Base-by-base conservation (phyloP, 176 grass and related monocot species). In the Oryza australiensis region DNA sequence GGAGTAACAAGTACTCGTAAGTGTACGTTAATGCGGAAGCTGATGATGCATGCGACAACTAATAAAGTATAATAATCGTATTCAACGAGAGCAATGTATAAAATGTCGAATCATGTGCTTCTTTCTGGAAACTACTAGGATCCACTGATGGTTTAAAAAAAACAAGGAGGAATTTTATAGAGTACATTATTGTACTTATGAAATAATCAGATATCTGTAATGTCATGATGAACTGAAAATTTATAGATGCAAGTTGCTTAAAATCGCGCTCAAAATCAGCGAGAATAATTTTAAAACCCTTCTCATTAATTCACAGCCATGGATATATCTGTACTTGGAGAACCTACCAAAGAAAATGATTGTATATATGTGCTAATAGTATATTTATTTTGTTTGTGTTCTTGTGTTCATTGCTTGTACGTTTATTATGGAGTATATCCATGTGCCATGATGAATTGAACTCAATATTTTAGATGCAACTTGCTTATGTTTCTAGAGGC, bases 401-500 rank as follows among this genome's bases (percentile, higher is more conserved):
- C 62, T 26, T 63, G 23, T 63, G 30, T 26, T 23, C 9, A 26
- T n/a, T 53, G 72, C 26, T 11, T 53, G 16, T 1, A 53, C 49
- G 5, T 6, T 53, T 5, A 18, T 48, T 48, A 42, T 1, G n/a
- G n/a, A 26, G 30, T 24, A 70, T 12, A 38, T 10, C 1, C 37
- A 72, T 48, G 41, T 42, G 49, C 6, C 70, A 72, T 42, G 41
- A 18, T 46, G n/a, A 72, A 72, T 11, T 46, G 12, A 72, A 72
- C 12, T 46, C 13, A 46, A 29, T 48, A 28, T 26, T 48, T 46
- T 48, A 46, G 5, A 29, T 48, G 14, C 24, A 72, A 29, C 5
- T 49, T 49, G 70, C 70, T 29, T 48, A 29, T 48, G 42, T 43
- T 73, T 73, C 70, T 48, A 42, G 70, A 73, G 45, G 70, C 70